phyloP scores from a whole-genome alignment of 2,329 filamentous ascomycete genomes.

The Claviceps sp. region DNA sequence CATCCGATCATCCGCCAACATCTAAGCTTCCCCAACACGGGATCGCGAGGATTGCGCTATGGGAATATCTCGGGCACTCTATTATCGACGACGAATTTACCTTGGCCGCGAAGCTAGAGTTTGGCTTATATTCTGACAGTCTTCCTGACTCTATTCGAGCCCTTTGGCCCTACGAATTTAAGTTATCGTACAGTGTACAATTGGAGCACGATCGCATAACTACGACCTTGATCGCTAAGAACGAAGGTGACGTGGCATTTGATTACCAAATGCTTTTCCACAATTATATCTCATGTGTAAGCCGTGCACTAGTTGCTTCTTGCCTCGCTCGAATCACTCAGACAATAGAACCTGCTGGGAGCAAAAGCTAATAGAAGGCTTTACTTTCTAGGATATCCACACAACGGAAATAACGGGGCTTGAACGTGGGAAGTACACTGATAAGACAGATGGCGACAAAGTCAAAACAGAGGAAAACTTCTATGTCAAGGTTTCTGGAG shows the following conservation, averaged over 20 bases:
- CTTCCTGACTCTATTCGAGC: slow-evolving; percentile 54
- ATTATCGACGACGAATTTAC: slow-evolving; percentile 37
- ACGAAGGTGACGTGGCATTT: slow-evolving; percentile 69
- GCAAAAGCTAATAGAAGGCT: background rate
- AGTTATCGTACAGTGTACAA: slow-evolving; percentile 85
- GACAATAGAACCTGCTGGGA: background rate
- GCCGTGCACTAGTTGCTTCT: slow-evolving; percentile 36
- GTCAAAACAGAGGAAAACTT: slow-evolving; percentile 52
- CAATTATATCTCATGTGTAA: slow-evolving; percentile 67
- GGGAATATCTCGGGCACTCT: slow-evolving; percentile 90
- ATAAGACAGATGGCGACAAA: slow-evolving; percentile 62
- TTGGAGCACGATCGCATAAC: slow-evolving; percentile 60
- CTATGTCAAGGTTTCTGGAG: slow-evolving; percentile 55
- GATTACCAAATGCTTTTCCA: slow-evolving; percentile 89
- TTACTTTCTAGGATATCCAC: slow-evolving; percentile 56
- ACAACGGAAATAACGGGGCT: slow-evolving; percentile 63
- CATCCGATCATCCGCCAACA: slow-evolving; percentile 64
- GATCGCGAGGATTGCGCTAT: slow-evolving; percentile 77
- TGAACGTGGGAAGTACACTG: slow-evolving; percentile 60
- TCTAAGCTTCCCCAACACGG: slow-evolving; percentile 79
- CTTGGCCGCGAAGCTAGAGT: slow-evolving; percentile 81
- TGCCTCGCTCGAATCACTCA: background rate
- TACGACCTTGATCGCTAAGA: slow-evolving; percentile 77
- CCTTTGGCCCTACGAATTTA: slow-evolving; percentile 79
- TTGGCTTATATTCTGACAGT: slow-evolving; percentile 67